Evolutionary conservation across 2,329 filamentous ascomycete species (phyloP), one percentile per base, ranked within the genome.

Genomic region (Boeremia lycopersici): DNA sequence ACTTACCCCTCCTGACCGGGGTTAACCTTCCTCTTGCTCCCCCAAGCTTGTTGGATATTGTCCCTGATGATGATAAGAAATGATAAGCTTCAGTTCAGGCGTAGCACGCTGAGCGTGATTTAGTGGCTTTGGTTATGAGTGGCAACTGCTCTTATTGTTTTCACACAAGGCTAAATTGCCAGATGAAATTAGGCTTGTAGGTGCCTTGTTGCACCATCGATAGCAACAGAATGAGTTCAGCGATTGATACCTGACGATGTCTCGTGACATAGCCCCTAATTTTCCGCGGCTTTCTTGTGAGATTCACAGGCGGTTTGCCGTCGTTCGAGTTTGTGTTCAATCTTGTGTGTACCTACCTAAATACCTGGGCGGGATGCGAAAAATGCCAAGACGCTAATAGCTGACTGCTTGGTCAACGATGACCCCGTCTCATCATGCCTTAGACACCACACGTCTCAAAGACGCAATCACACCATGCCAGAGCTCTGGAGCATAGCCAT

Each of bases 371-470:
- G n/a, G n/a, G n/a, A n/a, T n/a, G n/a, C n/a, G n/a, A n/a, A n/a
- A n/a, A n/a, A n/a, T 35, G 41, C 35, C 48, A 23, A 34, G 48
- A 34, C 34, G 41, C 41, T 46, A 45, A 29, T 31, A 15, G 41
- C 23, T 13, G 17, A 7, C 26, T 10, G 9, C 39, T 15, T 42
- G 19, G 10, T 6, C 6, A 30, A 15, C 17, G 25, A 15, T 30
- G 25, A 19, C 3, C 26, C 28, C 15, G 5, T 11, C 28, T n/a
- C 28, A 23, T 7, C 26, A 36, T 47, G 49, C 39, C 52, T 57
- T 60, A 62, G 41, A 64, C 63, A 53, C 36, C 48, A 52, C 43
- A 28, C 35, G 63, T 66, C 63, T 63, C 63, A 58, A 26, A 30
- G 48, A 36, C 46, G 28, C 54, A 46, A 38, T 55, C 52, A 30